Percentiles rank a stretch among this genome's conserved stretches.
Conservation (phyloP, 306 rosid species). For the Malus orientalis region DNA sequence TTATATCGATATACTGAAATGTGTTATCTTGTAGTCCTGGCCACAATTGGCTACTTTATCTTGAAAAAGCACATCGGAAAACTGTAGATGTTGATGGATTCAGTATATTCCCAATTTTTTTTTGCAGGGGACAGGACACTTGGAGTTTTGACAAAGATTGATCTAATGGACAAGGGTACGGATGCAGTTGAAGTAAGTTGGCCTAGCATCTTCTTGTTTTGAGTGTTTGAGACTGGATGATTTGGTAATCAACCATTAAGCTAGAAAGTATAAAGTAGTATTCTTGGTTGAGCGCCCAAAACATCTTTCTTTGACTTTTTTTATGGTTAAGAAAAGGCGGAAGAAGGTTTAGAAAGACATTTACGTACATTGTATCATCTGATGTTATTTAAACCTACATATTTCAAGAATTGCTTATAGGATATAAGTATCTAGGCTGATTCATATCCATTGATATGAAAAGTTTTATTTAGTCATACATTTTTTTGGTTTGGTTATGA, state of each 20-base stretch:
- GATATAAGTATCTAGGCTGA: not conserved
- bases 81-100: not conserved
- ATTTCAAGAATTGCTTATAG: not conserved
- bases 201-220: constrained; percentile 1
- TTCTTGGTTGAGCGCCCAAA: not conserved
- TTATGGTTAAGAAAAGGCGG: not conserved
- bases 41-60: not conserved
- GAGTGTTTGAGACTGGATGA: not conserved
- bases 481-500: not conserved
- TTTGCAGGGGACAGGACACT: constrained; percentile 83
- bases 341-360: not conserved
- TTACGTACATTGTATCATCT: not conserved
- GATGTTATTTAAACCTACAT: not conserved
- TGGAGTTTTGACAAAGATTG: constrained; percentile 95
- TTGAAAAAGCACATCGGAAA: not conserved
- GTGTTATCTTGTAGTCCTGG: not conserved
- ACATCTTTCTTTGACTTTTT: not conserved
- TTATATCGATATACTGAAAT: not conserved
- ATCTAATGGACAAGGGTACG: constrained; percentile 98
- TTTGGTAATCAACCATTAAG: not conserved
- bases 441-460: not conserved
- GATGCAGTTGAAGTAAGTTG: constrained; percentile 89
- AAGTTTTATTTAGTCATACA: not conserved
- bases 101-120: not conserved
- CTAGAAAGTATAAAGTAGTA: not conserved